Conservation (phyloP, 2,329 filamentous ascomycete species). For the Colletotrichum lentis region DNA sequence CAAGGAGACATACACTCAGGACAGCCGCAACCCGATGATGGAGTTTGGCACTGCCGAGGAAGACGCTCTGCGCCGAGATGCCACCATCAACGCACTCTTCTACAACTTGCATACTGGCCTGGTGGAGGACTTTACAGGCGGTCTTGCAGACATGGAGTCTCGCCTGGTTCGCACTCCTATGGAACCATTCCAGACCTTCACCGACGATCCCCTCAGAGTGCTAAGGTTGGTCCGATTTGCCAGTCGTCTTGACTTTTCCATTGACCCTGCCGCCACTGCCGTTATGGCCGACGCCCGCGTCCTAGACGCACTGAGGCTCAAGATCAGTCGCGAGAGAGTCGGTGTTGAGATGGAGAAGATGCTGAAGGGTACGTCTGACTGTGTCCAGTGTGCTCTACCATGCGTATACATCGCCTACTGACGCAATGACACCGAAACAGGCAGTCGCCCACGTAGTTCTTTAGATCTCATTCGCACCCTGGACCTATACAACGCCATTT, state of each 20-base stretch:
- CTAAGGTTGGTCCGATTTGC: slow-evolving; percentile 89
- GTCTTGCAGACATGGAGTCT: slow-evolving; percentile 76
- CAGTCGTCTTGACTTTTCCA: slow-evolving; percentile 80
- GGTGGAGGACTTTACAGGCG: slow-evolving; percentile 87
- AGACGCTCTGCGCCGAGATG: slow-evolving; percentile 88
- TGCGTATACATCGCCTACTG: neutral
- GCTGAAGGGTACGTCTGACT: slow-evolving; percentile 67
- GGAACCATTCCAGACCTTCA: slow-evolving; percentile 90
- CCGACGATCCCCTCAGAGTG: slow-evolving; percentile 89
- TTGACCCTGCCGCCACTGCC: slow-evolving; percentile 72
- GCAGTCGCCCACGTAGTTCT: slow-evolving; percentile 66
- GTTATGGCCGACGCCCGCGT: slow-evolving; percentile 85
- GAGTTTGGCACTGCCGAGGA: slow-evolving; percentile 93
- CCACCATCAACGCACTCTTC: slow-evolving; percentile 94
- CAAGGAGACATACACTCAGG: slow-evolving; percentile 88
- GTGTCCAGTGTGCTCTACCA: neutral
- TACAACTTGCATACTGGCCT: slow-evolving; percentile 84
- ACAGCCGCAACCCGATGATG: slow-evolving; percentile 89
- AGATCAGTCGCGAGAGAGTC: slow-evolving; percentile 92
- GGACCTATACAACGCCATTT: slow-evolving; percentile 75
- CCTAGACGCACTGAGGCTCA: slow-evolving; percentile 77
- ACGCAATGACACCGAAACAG: slow-evolving; percentile 46
- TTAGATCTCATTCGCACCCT: slow-evolving; percentile 73
- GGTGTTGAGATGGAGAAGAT: slow-evolving; percentile 92
- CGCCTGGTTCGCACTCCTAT: slow-evolving; percentile 84